Base-by-base conservation (phyloP, 2,329 filamentous ascomycete species). In the Verticillium longisporum region DNA sequence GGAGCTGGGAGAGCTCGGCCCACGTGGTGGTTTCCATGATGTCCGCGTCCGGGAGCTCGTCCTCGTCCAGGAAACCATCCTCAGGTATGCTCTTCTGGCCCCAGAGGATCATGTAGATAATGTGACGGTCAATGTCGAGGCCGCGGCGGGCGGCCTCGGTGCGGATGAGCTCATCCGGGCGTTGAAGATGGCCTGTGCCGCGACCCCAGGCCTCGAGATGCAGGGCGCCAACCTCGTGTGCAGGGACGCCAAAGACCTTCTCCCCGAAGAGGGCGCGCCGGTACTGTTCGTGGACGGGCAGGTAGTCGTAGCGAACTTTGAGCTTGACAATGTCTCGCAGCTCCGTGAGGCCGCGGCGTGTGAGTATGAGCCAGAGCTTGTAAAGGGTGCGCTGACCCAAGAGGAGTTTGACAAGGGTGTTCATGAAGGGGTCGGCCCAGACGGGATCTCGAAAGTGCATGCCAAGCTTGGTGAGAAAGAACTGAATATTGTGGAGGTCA, bases 401-500 rank as follows among this genome's bases (percentile, higher is more conserved):
- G 61, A 91, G 76, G 33, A 89, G 73, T 36, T 84, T 77, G 45
- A 84, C 74, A 58, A 89, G 73, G 2, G 77, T 74, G 57, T 79
- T 78, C 15, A 80, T 78, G 0, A 82, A 83, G 56, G 79, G 78
- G 26, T 84, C 70, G 0, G 89, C 88, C 57, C 79, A 79, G 31
- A 84, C 70, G 0, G 89, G 88, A 65, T 90, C 82, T 61, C 83
- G 84, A 72, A 91, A 86, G 60, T 80, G 79, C 83, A 92, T 85
- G 68, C 85, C 81, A 15, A 95, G 80, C 74, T 94, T 93, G 64
- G 90, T 69, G 65, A 91, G 77, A 75, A 94, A 87, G 62, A 88
- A 72, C 55, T 86, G 83, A 2, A 83, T 79, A 58, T 83, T 78
- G 68, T 84, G 83, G 10, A 95, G 71, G 68, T 91, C 85, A 4